phyloP scores from a whole-genome alignment of 2,329 filamentous ascomycete genomes.

The Phaeosphaeriaceae sp. region DNA sequence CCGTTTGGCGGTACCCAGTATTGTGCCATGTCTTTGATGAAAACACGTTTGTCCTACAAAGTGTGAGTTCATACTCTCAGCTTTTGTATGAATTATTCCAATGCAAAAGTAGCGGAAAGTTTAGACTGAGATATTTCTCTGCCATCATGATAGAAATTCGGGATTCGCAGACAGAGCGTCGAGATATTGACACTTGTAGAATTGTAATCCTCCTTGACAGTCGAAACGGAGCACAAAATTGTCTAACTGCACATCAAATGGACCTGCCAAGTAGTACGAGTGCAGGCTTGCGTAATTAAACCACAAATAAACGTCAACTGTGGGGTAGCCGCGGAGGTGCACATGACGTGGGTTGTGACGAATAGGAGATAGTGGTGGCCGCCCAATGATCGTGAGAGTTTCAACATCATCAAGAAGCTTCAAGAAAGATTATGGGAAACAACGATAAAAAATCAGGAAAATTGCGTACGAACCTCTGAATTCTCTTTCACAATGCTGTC shows the following conservation, averaged over 20 bases:
- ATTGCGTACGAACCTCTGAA: constrained; percentile 68
- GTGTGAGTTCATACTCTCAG: constrained; percentile 28
- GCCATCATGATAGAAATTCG: too few relatives aligned
- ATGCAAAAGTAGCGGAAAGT: too few relatives aligned
- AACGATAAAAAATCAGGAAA: constrained; percentile 12
- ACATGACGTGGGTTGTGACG: constrained; percentile 22
- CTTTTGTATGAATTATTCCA: not conserved
- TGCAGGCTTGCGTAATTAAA: constrained; percentile 24
- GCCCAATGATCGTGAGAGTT: constrained; percentile 11
- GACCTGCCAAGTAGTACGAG: constrained; percentile 18
- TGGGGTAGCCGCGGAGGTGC: constrained; percentile 11
- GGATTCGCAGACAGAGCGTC: too few relatives aligned
- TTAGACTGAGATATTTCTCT: too few relatives aligned
- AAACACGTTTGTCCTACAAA: constrained; percentile 81
- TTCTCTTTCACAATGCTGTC: constrained; percentile 74
- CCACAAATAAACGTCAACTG: constrained; percentile 26
- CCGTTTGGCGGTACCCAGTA: constrained; percentile 82
- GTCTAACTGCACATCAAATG: not conserved
- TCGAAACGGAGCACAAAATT: too few relatives aligned
- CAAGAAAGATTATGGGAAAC: not conserved
- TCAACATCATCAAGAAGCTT: not conserved
- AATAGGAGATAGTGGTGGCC: constrained; percentile 9
- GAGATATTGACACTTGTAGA: too few relatives aligned
- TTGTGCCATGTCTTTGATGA: constrained; percentile 98
- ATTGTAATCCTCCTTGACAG: too few relatives aligned